These are phyloP conservation scores for Clonostachys rosea DNA, from an alignment of 2,329 filamentous ascomycete genomes.

Conservation along the genomic window DNA sequence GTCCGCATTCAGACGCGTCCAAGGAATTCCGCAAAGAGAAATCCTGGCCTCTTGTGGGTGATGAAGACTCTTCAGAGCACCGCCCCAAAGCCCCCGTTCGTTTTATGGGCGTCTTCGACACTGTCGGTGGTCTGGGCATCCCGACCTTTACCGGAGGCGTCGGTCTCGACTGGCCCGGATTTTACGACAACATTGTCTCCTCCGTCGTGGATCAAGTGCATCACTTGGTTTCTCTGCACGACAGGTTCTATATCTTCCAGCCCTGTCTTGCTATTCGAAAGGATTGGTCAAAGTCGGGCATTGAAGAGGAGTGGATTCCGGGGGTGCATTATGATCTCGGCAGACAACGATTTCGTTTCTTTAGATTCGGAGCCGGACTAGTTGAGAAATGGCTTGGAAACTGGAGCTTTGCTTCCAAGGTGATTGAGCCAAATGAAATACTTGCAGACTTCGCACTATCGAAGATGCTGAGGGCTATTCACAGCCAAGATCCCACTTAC, in stretches of 20 bases:
- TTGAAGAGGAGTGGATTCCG: constrained; percentile 13
- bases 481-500: not conserved
- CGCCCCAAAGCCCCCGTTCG: constrained; percentile 9
- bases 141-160: constrained; percentile 10
- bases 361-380: constrained; percentile 6
- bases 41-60: not conserved
- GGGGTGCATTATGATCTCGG: constrained; percentile 14
- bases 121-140: constrained; percentile 11
- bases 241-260: constrained; percentile 9
- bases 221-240: constrained; percentile 12
- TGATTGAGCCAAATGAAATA: constrained; percentile 10
- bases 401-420: constrained; percentile 12
- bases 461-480: constrained; percentile 8
- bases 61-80: not conserved
- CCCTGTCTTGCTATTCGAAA: constrained; percentile 8
- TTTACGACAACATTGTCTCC: constrained; percentile 14
- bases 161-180: constrained; percentile 13
- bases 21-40: constrained; percentile 5
- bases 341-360: constrained; percentile 10
- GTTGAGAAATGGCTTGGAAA: constrained; percentile 18
- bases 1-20: constrained; percentile 8
- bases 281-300: constrained; percentile 1
- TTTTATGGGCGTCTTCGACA: constrained; percentile 15
- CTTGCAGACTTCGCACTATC: constrained; percentile 9
- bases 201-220: constrained; percentile 13